These are phyloP conservation scores for Pyrus hybrid DNA, from an alignment of 331 rosid genomes.

Conservation along the genomic window DNA sequence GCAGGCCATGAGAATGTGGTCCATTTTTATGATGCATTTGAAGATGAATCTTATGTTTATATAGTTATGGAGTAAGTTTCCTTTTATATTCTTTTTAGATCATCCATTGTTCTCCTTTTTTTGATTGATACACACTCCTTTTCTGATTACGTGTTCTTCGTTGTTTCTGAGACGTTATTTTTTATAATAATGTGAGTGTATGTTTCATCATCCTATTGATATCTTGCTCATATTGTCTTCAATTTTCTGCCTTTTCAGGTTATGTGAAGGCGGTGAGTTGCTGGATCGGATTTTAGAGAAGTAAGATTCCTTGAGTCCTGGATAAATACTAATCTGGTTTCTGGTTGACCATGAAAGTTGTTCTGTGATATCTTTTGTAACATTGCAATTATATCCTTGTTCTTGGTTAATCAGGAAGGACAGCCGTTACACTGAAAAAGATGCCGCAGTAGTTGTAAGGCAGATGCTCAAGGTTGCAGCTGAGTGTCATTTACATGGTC, in stretches of 20 bases:
- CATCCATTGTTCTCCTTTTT: slow-evolving; percentile 10
- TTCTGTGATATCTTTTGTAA: not conserved
- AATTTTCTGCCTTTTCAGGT: slow-evolving; percentile 36
- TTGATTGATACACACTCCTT: not conserved
- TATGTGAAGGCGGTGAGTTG: slow-evolving; percentile 97
- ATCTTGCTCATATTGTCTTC: not conserved
- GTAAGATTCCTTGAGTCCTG: slow-evolving; percentile 45
- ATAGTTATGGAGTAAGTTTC: slow-evolving; percentile 97
- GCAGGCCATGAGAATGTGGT: slow-evolving; percentile 98
- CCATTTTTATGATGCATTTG: slow-evolving; percentile 74
- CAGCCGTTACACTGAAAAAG: slow-evolving; percentile 92
- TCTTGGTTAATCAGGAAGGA: slow-evolving; percentile 68
- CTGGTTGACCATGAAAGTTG: slow-evolving; percentile 3
- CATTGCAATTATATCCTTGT: slow-evolving; percentile 11
- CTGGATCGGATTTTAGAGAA: slow-evolving; percentile 91
- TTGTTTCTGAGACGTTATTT: slow-evolving; percentile 8
- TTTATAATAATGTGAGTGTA: not conserved
- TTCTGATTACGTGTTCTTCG: not conserved
- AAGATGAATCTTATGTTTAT: slow-evolving; percentile 86
- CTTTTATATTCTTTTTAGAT: not conserved
- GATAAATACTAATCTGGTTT: not conserved
- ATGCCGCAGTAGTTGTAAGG: slow-evolving; percentile 94
- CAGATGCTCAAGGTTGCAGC: slow-evolving; percentile 99
- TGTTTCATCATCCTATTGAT: not conserved
- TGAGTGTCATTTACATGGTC: slow-evolving; percentile 95